Evolutionary conservation across 768 basidiomycete genomes (phyloP), one percentile per base, ranked within the genome.

Genomic region (Psilocybe tampanensis): DNA sequence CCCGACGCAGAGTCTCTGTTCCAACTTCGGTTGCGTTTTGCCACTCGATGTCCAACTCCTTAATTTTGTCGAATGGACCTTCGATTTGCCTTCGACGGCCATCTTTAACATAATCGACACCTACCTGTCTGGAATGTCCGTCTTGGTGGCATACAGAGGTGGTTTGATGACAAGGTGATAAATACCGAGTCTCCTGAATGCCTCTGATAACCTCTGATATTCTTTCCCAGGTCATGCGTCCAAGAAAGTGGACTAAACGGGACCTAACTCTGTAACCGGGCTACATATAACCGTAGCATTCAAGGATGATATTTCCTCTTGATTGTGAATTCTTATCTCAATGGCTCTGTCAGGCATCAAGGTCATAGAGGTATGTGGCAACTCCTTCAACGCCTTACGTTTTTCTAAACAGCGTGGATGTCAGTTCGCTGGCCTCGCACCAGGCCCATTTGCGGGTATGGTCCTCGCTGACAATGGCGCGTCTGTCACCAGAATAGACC

Each of bases 351-450:
- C 68, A 43, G 82, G 80, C 19, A 51, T 84, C 50, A 81, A 81
- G 57, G 81, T 83, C 33, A 68, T 84, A 55, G 83, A 84, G 73
- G 83, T 73, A 52, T 23, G 62, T 58, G 45, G 43, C 17, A 17
- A 19, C 9, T 33, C 22, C 47, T 11, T 29, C n/a, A n/a, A 8
- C 23, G 2, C 36, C 1, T 23, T 12, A n/a, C 17, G 15, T 58
- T 19, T 8, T 36, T 33, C 18, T 36, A 36, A 19, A 44, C 45
- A 47, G 39, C 41, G 17, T 17, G 11, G 18, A 23, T 32, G 9
- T 39, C 60, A 93, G 89, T 91, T 93, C 65, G 91, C 86, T 23
- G 92, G 91, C 26, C 78, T 94, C 23, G 92, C 91, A 3, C 92
- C 92, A 1, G 91, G 84, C 0, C 91, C 92, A 0, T 93, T 90